phyloP scores from a whole-genome alignment of 768 basidiomycete genomes.

The Gloeopeniophorella convolvens region DNA sequence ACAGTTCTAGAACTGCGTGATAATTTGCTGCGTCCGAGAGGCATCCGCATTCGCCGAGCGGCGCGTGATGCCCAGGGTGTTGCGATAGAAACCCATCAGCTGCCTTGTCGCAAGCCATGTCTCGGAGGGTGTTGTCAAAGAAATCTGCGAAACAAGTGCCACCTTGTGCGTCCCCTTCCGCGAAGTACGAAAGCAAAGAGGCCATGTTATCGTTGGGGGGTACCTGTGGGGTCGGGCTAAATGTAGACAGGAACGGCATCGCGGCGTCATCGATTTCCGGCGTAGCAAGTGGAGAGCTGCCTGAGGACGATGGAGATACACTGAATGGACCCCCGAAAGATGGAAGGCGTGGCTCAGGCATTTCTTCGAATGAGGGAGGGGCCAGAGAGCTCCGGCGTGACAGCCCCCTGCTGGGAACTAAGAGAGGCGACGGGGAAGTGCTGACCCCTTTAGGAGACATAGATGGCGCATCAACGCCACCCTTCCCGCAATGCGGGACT shows the following conservation, averaged over 20 bases:
- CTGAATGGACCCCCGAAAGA: not conserved
- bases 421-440: not conserved
- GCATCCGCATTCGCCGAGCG: conserved; percentile 46
- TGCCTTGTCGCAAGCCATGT: not conserved
- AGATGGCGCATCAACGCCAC: not conserved
- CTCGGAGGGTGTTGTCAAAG: not conserved
- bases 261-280: not conserved
- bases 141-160: not conserved
- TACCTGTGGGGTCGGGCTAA: not conserved
- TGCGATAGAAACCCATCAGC: not conserved
- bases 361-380: not conserved
- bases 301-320: not conserved
- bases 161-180: not conserved
- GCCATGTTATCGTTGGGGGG: not conserved
- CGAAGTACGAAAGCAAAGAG: not conserved
- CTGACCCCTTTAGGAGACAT: not conserved
- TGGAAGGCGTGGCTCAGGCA: not conserved
- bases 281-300: not conserved
- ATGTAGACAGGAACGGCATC: not conserved
- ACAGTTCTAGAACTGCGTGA: conserved; percentile 57
- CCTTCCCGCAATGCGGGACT: not conserved
- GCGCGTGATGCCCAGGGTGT: not conserved
- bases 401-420: not conserved
- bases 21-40: conserved; percentile 49
- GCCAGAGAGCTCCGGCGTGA: not conserved